A percentile compares a stretch with the other conserved stretches of the same genome.
Evolutionary conservation across 2,329 filamentous ascomycete species (phyloP).

Genomic region (Chalaropsis ovoidea): DNA sequence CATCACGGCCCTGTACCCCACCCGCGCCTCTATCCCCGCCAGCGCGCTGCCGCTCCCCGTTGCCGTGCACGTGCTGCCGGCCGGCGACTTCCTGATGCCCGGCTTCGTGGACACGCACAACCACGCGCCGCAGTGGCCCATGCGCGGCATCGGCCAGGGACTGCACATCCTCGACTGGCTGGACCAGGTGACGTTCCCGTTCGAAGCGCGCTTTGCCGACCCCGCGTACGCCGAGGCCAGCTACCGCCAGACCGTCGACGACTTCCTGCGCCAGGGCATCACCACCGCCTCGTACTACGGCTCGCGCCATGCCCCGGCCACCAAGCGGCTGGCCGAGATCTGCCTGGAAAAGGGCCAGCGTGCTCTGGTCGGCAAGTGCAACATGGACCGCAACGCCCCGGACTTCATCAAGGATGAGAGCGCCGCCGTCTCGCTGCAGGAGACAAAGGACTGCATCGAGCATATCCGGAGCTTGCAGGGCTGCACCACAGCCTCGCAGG

Average conservation of each 20-base stretch:
- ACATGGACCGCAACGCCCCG: conserved; percentile 49
- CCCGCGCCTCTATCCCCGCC: conserved; percentile 1
- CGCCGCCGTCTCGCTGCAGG: conserved; percentile 39
- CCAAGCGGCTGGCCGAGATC: conserved; percentile 45
- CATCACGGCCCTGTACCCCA: conserved; percentile 13
- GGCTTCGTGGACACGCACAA: conserved; percentile 59
- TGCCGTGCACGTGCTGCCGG: conserved; percentile 31
- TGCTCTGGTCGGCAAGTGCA: conserved; percentile 52
- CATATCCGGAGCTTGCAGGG: conserved; percentile 36
- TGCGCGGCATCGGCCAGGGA: conserved; percentile 41
- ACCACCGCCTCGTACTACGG: conserved; percentile 54
- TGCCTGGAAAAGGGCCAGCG: conserved; percentile 47
- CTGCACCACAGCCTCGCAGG: conserved; percentile 34
- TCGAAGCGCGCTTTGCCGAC: conserved; percentile 52
- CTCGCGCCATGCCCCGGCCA: conserved; percentile 46
- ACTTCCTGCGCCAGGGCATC: conserved; percentile 51
- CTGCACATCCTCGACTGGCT: conserved; percentile 55
- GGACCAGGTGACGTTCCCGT: conserved; percentile 52
- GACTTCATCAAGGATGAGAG: conserved; percentile 43
- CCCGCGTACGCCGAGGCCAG: conserved; percentile 41
- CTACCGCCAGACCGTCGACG: conserved; percentile 45
- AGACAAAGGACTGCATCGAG: conserved; percentile 42
- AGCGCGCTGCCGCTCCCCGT: background rate
- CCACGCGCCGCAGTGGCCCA: conserved; percentile 51
- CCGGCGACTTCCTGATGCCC: conserved; percentile 46